Evolutionary conservation across 2,329 filamentous ascomycete species (phyloP).

Genomic region (Pseudogymnoascus sp.): DNA sequence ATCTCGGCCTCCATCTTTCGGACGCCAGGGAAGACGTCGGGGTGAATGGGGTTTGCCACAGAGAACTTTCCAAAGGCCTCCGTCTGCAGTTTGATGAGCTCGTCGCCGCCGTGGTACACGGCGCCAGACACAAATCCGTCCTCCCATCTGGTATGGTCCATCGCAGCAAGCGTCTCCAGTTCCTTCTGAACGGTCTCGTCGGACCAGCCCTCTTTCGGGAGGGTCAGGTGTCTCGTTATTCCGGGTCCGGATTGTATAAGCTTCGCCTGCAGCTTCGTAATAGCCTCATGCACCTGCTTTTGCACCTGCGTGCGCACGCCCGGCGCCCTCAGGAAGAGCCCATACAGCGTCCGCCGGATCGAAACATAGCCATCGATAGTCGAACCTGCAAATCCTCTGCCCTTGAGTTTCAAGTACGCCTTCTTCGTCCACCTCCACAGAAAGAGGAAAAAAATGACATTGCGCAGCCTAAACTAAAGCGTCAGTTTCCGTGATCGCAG

Average conservation of each 20-base stretch:
- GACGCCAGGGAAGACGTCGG: slow-evolving; percentile 95
- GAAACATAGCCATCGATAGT: slow-evolving; percentile 65
- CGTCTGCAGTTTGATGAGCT: slow-evolving; percentile 74
- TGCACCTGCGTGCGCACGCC: slow-evolving; percentile 81
- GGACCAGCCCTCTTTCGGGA: slow-evolving; percentile 79
- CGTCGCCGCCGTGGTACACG: slow-evolving; percentile 88
- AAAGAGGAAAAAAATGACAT: slow-evolving; percentile 84
- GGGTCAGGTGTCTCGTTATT: slow-evolving; percentile 61
- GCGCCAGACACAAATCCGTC: slow-evolving; percentile 90
- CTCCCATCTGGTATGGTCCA: slow-evolving; percentile 97
- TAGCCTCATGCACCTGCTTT: slow-evolving; percentile 71
- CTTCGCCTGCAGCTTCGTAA: slow-evolving; percentile 75
- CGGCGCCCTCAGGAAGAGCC: slow-evolving; percentile 75
- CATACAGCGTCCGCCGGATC: slow-evolving; percentile 67
- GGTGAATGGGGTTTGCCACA: slow-evolving; percentile 93
- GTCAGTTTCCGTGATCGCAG: not conserved
- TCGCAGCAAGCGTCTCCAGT: slow-evolving; percentile 65
- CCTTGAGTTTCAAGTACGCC: slow-evolving; percentile 74
- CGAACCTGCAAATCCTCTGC: slow-evolving; percentile 78
- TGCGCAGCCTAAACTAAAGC: slow-evolving; percentile 56
- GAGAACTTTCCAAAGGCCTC: slow-evolving; percentile 93
- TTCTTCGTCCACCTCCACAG: slow-evolving; percentile 74
- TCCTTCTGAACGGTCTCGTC: slow-evolving; percentile 72
- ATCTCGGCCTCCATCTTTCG: slow-evolving; percentile 99
- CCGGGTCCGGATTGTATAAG: slow-evolving; percentile 66